Base-by-base conservation (phyloP, 768 basidiomycete genomes). In the Peribolospora kevripleyi region DNA sequence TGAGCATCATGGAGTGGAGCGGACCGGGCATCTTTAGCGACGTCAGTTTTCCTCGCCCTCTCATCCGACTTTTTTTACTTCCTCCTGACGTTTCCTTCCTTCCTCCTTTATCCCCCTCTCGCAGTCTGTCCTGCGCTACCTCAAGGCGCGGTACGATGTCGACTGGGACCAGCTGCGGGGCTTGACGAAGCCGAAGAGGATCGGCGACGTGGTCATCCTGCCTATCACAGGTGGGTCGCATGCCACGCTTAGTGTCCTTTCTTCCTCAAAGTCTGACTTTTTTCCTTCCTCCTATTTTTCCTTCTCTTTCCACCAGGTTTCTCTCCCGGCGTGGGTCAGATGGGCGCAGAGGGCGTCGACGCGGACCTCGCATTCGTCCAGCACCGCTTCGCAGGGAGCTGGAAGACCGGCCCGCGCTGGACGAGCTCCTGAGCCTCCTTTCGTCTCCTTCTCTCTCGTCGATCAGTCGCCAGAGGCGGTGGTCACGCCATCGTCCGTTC, bases 1-100 rank as follows among this genome's bases (percentile, higher is more conserved):
- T 65, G n/a, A 65, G 68, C 5, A 67, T 73, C 4, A 69, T 73
- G 65, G 67, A 66, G 50, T 68, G 68, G 66, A 73, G 71, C 0
- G 72, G 72, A 43, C 68, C 68, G 36, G 69, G 61, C 3, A 6
- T 5, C 45, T 42, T 46, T 13, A 6, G 42, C 13, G 55, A 41
- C 38, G 36, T 3, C 2, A 7, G 40, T n/a, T 36, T 36, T 54
- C 48, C 10, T 42, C 3, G 9, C 7, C 38, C 36, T 13, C 10
- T n/a, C n/a, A 14, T 25, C 10, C 7, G 37, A 38, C 9, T 43
- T 51, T 9, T 36, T 36, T 10, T 5, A 4, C 5, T 2, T 11
- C 13, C 7, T 5, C 6, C 42, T 40, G 9, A 43, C 45, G 6
- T 4, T 6, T n/a, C 42, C 6, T 48, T 46, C 6, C 46, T 40